Evolutionary conservation across 371 early-diverging fungal species (phyloP), one percentile per base, ranked within the genome.

Genomic region (Capniomyces stellatus): DNA sequence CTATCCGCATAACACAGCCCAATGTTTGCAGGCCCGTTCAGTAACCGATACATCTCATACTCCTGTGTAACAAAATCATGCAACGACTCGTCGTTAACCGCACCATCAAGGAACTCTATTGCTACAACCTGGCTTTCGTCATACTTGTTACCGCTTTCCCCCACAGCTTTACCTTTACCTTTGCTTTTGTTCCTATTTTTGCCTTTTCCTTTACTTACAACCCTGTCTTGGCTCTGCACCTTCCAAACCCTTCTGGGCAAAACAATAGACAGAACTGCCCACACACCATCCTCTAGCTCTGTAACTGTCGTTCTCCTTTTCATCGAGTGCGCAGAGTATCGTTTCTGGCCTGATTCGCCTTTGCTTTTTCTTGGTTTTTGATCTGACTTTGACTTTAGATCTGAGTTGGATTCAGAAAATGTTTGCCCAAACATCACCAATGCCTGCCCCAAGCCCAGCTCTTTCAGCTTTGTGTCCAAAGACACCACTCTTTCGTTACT

Each of bases 401-500:
- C 35, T 35, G 6, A 10, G 35, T 35, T 35, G 0, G 54, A 31
- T n/a, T n/a, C n/a, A 0, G 57, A 54, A 48, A 64, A 64, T 8
- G 64, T 47, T 19, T 51, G 46, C 1, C 83, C 77, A 64, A 87
- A 86, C 54, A 83, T 78, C 29, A 84, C 80, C 18, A 87, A 63
- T 0, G 84, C 88, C 52, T 84, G 81, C 6, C 84, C 85, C 29
- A 87, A 64, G 2, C 90, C 90, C 28, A 87, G 76, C 58, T 87
- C 85, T 29, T 85, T 75, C 64, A 86, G 73, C 66, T 83, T 80
- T 46, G 78, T 79, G 63, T 87, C 85, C 58, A 82, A 67, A 21
- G 84, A 78, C 6, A 83, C 81, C 1, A 74, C 76, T 43, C 61
- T 59, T 24, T 64, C 64, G 15, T 35, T 35, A 15, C 35, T 35